Evolutionary conservation across 331 rosid species (phyloP).

Genomic region (Saraca asoca): DNA sequence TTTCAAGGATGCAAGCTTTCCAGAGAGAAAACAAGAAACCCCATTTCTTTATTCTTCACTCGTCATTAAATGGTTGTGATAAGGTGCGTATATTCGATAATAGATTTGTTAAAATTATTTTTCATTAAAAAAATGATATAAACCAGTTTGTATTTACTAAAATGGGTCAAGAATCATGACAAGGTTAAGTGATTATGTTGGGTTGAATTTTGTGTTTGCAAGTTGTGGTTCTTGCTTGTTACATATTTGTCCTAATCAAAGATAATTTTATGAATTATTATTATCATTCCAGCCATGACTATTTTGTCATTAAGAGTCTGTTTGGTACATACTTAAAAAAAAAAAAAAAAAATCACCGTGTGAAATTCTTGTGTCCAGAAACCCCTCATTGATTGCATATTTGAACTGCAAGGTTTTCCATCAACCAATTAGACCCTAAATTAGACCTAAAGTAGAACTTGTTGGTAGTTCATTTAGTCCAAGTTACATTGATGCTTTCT

Average conservation of each 20-base stretch:
- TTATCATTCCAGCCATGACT: conserved; percentile 18
- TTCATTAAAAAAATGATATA: not conserved
- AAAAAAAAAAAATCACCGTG: too few relatives aligned
- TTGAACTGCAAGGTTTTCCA: not conserved
- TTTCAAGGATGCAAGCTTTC: conserved; percentile 35
- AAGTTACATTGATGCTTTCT: too few relatives aligned
- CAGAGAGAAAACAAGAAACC: conserved; percentile 25
- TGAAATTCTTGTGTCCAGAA: too few relatives aligned
- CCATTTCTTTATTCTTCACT: not conserved
- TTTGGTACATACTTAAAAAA: not conserved
- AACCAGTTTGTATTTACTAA: not conserved
- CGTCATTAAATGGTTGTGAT: conserved; percentile 11
- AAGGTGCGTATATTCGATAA: conserved; percentile 4
- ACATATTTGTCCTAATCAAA: not conserved
- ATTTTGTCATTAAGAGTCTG: conserved; percentile 2
- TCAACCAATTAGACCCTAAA: not conserved
- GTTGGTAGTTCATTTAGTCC: not conserved
- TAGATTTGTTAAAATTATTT: too few relatives aligned
- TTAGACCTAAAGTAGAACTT: not conserved
- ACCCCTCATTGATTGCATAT: too few relatives aligned
- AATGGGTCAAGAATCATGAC: not conserved
- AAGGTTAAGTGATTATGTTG: not conserved
- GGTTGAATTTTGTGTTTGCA: not conserved
- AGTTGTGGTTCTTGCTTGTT: not conserved
- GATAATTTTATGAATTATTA: not conserved